Percentiles rank a stretch among this genome's conserved stretches.
phyloP scores from a whole-genome alignment of 2,329 filamentous ascomycete species.

The Aspergillus ibericus region DNA sequence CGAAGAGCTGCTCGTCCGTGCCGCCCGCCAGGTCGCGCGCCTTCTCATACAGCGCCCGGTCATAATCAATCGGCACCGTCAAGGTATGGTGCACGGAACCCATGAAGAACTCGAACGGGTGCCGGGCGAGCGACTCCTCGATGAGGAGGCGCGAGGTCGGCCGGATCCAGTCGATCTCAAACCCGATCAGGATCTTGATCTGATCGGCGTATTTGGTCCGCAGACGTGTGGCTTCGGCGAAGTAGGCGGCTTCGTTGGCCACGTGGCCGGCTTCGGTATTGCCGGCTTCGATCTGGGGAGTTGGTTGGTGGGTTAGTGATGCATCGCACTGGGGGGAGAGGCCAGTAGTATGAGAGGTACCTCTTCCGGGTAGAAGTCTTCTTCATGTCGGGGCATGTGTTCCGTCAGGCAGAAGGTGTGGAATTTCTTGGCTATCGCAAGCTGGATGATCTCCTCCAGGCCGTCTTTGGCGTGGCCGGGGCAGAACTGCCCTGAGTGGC shows the following conservation, averaged over 20 bases:
- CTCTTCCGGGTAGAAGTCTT: conserved; percentile 92
- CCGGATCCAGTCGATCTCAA: conserved; percentile 92
- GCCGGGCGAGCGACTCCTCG: conserved; percentile 55
- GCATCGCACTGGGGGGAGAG: background rate
- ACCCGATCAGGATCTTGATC: conserved; percentile 82
- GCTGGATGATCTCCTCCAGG: conserved; percentile 78
- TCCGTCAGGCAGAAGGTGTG: conserved; percentile 85
- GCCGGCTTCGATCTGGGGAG: conserved; percentile 31
- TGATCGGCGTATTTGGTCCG: conserved; percentile 66
- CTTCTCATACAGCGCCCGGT: conserved; percentile 63
- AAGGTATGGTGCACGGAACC: conserved; percentile 90
- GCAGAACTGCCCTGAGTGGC: conserved; percentile 97
- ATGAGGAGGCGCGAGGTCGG: conserved; percentile 64
- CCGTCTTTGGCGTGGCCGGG: conserved; percentile 80
- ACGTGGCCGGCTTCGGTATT: conserved; percentile 32
- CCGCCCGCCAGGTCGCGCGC: conserved; percentile 61
- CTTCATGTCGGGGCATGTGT: conserved; percentile 81
- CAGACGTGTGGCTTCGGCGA: conserved; percentile 72
- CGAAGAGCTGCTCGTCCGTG: conserved; percentile 71
- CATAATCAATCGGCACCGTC: conserved; percentile 85
- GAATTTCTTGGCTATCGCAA: conserved; percentile 76
- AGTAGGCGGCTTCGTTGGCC: conserved; percentile 64
- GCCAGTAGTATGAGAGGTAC: no score
- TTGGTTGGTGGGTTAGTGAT: background rate
- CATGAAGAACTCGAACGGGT: conserved; percentile 82